Evolutionary conservation across 176 grass and related monocot genomes (phyloP), one percentile per base, ranked within the genome.

Genomic region (Alloteropsis semialata): DNA sequence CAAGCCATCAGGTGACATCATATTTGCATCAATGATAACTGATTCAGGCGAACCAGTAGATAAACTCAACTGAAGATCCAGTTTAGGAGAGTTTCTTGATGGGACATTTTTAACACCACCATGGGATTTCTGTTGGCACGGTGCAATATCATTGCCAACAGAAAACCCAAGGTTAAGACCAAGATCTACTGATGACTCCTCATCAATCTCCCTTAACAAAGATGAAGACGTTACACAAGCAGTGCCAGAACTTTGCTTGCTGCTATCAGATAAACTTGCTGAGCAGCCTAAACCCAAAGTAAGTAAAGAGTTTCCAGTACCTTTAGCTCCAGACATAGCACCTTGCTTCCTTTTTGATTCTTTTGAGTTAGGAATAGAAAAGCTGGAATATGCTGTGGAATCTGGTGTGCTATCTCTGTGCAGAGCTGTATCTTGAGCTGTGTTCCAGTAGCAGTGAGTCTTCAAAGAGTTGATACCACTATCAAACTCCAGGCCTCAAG

Each of bases 11-110:
- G 63, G 65, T 30, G 80, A 69, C 63, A 71, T 71, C 63, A 80
- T 41, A 38, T 67, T 79, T 58, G 70, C 50, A 73, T 88, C 72
- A 44, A 72, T 87, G 64, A 92, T 38, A 87, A 77, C 76, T 70
- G 97, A 96, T 82, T 89, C 84, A 75, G 89, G 85, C 48, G 84
- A 86, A 11, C 85, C 74, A 77, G 89, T 92, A 68, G 89, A 87
- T 82, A 94, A 89, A 91, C 87, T 90, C 78, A 96, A 74, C 29
- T 96, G 75, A 76, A 99, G 89, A 90, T 96, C 87, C 41, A 94
- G 58, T 37, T 81, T 72, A 39, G 74, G 50, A n/a, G 44, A 74
- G 30, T 60, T 88, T 53, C 49, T 21, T 11, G 3, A 75, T 45
- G 24, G 25, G 33, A 45, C 18, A 62, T 78, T 78, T 46, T 84